A percentile compares a stretch with the other conserved stretches of the same genome.
Conservation (phyloP, 2,329 filamentous ascomycete species). For the Cercospora sp. region DNA sequence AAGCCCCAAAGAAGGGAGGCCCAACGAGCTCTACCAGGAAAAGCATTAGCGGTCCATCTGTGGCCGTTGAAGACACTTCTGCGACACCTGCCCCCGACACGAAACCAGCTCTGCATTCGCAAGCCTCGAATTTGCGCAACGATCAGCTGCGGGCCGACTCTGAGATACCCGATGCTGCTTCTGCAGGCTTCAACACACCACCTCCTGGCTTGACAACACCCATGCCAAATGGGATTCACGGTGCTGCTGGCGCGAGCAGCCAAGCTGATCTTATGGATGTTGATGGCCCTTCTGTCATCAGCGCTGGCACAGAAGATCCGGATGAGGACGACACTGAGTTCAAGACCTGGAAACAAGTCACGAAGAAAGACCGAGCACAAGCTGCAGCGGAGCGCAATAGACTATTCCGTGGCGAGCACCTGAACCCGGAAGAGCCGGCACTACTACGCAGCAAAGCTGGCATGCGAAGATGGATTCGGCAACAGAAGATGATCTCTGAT, state of each 20-base stretch:
- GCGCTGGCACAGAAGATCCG: slow-evolving; percentile 69
- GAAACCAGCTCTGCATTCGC: slow-evolving; percentile 61
- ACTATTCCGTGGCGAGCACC: slow-evolving; percentile 79
- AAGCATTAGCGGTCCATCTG: slow-evolving; percentile 38
- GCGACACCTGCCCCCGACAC: slow-evolving; percentile 66
- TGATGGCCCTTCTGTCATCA: slow-evolving; percentile 72
- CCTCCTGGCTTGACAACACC: slow-evolving; percentile 77
- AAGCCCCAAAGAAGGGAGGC: slow-evolving; percentile 74
- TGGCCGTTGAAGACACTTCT: slow-evolving; percentile 66
- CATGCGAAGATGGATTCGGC: slow-evolving; percentile 84
- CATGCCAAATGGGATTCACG: slow-evolving; percentile 63
- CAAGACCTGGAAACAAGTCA: slow-evolving; percentile 98
- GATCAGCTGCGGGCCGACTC: slow-evolving; percentile 66
- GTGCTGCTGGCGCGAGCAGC: slow-evolving; percentile 60
- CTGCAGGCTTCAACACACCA: slow-evolving; percentile 83
- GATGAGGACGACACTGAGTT: slow-evolving; percentile 89
- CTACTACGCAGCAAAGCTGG: slow-evolving; percentile 79
- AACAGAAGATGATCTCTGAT: slow-evolving; percentile 59
- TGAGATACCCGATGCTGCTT: slow-evolving; percentile 71
- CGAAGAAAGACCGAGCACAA: slow-evolving; percentile 88
- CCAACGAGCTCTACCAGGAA: slow-evolving; percentile 52
- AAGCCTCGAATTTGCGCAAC: slow-evolving; percentile 54
- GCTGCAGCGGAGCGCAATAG: slow-evolving; percentile 83
- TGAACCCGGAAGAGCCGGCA: slow-evolving; percentile 86
- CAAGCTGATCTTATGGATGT: slow-evolving; percentile 85